Evolutionary conservation across 805 yeast genomes (phyloP).

Genomic region (Yarrowia sp.): DNA sequence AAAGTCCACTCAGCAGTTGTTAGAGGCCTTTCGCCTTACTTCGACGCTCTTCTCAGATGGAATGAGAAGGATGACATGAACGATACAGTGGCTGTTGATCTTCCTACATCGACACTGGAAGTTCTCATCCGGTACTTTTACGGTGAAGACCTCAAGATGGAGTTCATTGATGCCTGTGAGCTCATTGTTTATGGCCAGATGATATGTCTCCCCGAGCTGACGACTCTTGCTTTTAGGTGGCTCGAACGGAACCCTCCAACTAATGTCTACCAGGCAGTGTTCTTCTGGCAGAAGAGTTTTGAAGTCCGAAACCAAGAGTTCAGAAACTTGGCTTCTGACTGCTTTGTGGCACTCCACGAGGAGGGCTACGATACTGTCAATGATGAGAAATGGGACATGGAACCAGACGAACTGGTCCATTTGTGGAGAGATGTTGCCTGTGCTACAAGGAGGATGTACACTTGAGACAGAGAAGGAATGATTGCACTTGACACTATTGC

Average conservation of each 20-base stretch:
- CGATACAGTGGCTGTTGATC: not conserved
- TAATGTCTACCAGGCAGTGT: not conserved
- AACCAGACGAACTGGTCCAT: not conserved
- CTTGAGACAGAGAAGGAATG: not conserved
- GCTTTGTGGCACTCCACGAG: too few relatives aligned
- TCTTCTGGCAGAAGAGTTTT: not conserved
- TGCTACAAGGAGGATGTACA: not conserved
- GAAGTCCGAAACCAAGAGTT: not conserved
- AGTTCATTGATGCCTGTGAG: not conserved
- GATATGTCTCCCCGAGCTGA: not conserved
- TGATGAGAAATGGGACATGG: not conserved
- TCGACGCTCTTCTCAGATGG: not conserved
- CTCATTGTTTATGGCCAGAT: not conserved
- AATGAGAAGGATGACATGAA: not conserved
- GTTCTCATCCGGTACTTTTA: not conserved
- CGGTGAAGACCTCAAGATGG: conserved; percentile 1
- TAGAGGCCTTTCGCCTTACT: not conserved
- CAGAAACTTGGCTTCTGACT: not conserved
- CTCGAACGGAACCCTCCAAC: not conserved
- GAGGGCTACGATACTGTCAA: too few relatives aligned
- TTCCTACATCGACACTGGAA: not conserved
- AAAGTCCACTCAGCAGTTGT: not conserved
- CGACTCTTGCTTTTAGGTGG: not conserved
- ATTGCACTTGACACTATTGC: too few relatives aligned
- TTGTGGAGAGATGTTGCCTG: conserved; percentile 9